phyloP scores from a whole-genome alignment of 2,329 filamentous ascomycete species.

The Diaporthe sp. region DNA sequence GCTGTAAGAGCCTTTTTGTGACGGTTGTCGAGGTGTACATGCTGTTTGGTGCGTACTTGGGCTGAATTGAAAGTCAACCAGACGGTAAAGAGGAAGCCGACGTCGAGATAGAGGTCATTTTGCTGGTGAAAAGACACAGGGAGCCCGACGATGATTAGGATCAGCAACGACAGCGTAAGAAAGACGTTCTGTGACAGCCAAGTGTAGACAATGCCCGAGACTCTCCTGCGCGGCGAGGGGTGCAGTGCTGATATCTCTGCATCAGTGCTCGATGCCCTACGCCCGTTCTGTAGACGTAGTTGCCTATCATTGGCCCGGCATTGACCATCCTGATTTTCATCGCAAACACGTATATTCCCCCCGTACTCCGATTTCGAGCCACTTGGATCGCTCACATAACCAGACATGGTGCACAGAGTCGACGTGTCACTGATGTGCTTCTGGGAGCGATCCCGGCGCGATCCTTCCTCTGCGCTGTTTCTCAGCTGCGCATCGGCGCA shows the following conservation, averaged over 20 bases:
- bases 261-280: neutral
- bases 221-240: neutral
- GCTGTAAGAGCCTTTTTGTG: constrained; percentile 45
- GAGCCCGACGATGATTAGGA: constrained; percentile 55
- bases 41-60: constrained; percentile 55
- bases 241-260: neutral
- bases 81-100: constrained; percentile 61
- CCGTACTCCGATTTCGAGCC: neutral
- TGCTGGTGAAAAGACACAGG: constrained; percentile 54
- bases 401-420: constrained; percentile 41
- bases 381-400: constrained; percentile 24
- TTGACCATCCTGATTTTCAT: neutral
- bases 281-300: no score
- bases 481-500: neutral
- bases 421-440: constrained; percentile 44
- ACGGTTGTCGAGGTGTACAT: neutral
- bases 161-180: constrained; percentile 49
- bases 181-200: constrained; percentile 42
- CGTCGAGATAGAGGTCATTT: constrained; percentile 60
- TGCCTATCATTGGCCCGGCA: neutral
- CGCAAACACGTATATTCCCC: neutral
- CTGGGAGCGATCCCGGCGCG: constrained; percentile 30
- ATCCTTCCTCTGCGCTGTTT: neutral
- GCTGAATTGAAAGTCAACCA: constrained; percentile 61
- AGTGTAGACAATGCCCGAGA: neutral